Percentiles rank a stretch among this genome's conserved stretches.
Evolutionary conservation across 768 basidiomycete genomes (phyloP).

Genomic region (Sporobolomyces roseus): DNA sequence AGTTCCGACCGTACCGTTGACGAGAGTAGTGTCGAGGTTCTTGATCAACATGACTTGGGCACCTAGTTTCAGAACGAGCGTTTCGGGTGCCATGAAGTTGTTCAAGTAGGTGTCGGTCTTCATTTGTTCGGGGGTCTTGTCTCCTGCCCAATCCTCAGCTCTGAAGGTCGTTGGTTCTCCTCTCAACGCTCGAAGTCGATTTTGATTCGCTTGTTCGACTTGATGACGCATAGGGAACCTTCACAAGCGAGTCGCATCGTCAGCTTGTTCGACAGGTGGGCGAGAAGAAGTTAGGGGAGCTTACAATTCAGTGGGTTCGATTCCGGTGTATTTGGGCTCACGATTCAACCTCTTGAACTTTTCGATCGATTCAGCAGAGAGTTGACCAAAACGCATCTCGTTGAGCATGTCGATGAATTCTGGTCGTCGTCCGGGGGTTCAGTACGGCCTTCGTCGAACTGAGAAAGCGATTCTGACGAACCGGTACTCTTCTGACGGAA

Average conservation of each 20-base stretch:
- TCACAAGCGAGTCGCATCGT: neutral
- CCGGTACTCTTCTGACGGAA: conserved; percentile 83
- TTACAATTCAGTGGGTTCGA: conserved; percentile 81
- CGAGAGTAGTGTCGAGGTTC: conserved; percentile 75
- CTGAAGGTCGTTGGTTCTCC: conserved; percentile 57
- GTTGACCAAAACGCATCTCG: conserved; percentile 87
- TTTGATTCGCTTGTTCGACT: conserved; percentile 76
- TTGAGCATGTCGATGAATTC: conserved; percentile 95
- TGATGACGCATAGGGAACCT: conserved; percentile 90
- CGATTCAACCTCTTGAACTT: conserved; percentile 70
- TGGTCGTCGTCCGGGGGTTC: conserved; percentile 45
- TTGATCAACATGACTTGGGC: conserved; percentile 95
- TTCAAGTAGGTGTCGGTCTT: conserved; percentile 73
- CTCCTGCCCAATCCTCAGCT: conserved; percentile 59
- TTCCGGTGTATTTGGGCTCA: conserved; percentile 57
- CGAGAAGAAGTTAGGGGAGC: conserved; percentile 41
- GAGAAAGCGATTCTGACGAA: neutral
- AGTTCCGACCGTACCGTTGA: conserved; percentile 90
- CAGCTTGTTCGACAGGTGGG: neutral
- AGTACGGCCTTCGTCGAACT: neutral
- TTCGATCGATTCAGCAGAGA: conserved; percentile 62
- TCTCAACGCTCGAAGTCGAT: conserved; percentile 62
- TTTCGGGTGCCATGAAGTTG: conserved; percentile 83
- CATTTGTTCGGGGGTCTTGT: conserved; percentile 31
- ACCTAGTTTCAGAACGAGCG: conserved; percentile 66